Conservation (phyloP, 441 rosid genomes). For the Flueggea neowawraea region DNA sequence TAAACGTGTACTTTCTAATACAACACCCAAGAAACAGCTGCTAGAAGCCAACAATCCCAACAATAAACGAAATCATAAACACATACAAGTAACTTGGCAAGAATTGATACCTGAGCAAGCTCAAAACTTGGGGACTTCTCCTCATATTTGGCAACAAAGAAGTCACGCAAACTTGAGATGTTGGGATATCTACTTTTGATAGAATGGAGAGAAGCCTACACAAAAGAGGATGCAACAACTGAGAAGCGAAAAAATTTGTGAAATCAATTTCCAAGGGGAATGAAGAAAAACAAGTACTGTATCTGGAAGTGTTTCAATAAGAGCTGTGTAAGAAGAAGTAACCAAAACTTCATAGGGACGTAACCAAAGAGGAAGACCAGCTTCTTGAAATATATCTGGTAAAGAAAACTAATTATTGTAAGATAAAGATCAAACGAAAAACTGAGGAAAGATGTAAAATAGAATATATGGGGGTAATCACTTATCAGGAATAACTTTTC, state of each 20-base stretch:
- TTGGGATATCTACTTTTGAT: slow-evolving; percentile 93
- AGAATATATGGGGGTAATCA: too few species aligned
- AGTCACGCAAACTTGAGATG: slow-evolving; percentile 84
- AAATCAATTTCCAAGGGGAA: slow-evolving; percentile 1
- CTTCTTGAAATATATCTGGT: slow-evolving; percentile 97
- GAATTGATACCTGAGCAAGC: slow-evolving; percentile 84
- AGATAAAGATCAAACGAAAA: not conserved
- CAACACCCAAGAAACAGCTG: too few species aligned
- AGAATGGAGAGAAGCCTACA: slow-evolving; percentile 98
- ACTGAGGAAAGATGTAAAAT: not conserved
- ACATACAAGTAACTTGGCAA: slow-evolving; percentile 4
- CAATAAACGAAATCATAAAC: too few species aligned
- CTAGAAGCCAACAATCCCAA: too few species aligned
- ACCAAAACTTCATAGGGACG: slow-evolving; percentile 95
- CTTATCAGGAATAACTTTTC: too few species aligned
- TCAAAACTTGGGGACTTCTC: slow-evolving; percentile 89
- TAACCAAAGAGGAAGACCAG: slow-evolving; percentile 98
- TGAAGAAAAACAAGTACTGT: slow-evolving; percentile 48
- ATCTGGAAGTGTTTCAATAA: slow-evolving; percentile 97
- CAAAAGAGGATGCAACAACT: slow-evolving; percentile 6
- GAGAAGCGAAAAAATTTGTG: slow-evolving; percentile 10
- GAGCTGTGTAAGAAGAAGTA: slow-evolving; percentile 99
- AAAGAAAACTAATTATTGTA: slow-evolving; percentile 17
- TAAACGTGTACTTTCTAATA: too few species aligned
- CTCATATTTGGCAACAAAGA: slow-evolving; percentile 83